Conservation (phyloP, 306 rosid species). For the Rubus parviflorus region DNA sequence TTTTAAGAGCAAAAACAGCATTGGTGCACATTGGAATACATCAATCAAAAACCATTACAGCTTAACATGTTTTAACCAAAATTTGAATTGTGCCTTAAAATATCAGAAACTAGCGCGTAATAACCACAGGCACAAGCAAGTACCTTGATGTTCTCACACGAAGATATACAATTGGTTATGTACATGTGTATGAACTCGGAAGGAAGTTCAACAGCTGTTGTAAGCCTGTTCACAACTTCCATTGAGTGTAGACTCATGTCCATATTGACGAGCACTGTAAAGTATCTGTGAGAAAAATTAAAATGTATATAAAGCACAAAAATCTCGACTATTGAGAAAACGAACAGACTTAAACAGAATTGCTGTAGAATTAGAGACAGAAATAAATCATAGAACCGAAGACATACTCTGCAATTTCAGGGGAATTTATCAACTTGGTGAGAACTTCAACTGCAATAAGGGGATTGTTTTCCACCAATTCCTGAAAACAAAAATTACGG, state of each 20-base stretch:
- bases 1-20: too few species aligned
- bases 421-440: slow-evolving; percentile 83
- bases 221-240: slow-evolving; percentile 99
- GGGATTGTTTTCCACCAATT: slow-evolving; percentile 93
- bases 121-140: neutral
- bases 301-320: slow-evolving; percentile 38
- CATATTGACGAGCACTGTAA: slow-evolving; percentile 95
- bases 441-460: slow-evolving; percentile 94
- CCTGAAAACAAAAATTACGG: slow-evolving; percentile 51
- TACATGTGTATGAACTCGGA: slow-evolving; percentile 93
- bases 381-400: slow-evolving; percentile 16
- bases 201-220: slow-evolving; percentile 95
- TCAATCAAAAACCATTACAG: neutral
- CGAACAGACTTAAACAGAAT: neutral
- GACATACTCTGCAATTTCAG: slow-evolving; percentile 85
- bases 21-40: neutral
- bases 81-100: neutral
- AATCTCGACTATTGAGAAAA: slow-evolving; percentile 20
- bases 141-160: slow-evolving; percentile 97
- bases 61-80: neutral
- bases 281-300: slow-evolving; percentile 67
- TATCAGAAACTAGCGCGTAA: neutral
- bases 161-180: slow-evolving; percentile 94
- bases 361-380: slow-evolving; percentile 17
- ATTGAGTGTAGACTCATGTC: slow-evolving; percentile 99